Base-by-base conservation (phyloP, 805 yeast genomes). In the Wickerhamiella lipophila region DNA sequence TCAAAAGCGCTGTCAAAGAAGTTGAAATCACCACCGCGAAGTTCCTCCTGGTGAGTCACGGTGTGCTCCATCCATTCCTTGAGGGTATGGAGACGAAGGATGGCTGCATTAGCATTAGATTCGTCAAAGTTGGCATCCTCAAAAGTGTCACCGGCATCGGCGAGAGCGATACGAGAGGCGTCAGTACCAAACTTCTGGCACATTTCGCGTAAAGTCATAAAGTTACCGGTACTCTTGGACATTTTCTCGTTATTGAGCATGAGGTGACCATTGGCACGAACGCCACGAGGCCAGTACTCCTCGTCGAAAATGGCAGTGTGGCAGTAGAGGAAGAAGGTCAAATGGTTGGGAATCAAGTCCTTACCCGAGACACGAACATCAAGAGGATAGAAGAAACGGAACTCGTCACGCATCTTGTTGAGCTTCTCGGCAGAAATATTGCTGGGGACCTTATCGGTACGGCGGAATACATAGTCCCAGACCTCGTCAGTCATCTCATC, bases 71-170 rank as follows among this genome's bases (percentile, higher is more conserved):
- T 77, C 98, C 98, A 92, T 67, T 88, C 97, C 65, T 85, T 89
- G 66, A 89, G 74, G 49, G 85, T 89, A 66, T 76, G 83, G 64
- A 92, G 75, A 70, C 98, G 83, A 65, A 92, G 76, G 64, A 92
- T 88, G 22, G 97, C 96, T 42, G 98, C 96, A 62, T 92, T 92
- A 49, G 98, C 98, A 62, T 81, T 88, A 52, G 86, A 71, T 70
- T 92, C 98, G 61, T 92, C 98, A 62, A 92, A 84, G 72, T 92
- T 92, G 47, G 98, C 98, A 67, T 92, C 98, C 70, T 92, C 98
- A 57, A 87, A 78, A 39, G 92, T 73, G 65, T 92, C 98, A 72
- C 98, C 98, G 47, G 96, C 96, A 71, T 92, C 98, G 42, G 97
- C 98, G 56, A 92, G 72, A 4, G 98, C 96, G 65, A 92, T 84